Conservation (phyloP, 164 flowering plant genomes). For the Stephania japonica region DNA sequence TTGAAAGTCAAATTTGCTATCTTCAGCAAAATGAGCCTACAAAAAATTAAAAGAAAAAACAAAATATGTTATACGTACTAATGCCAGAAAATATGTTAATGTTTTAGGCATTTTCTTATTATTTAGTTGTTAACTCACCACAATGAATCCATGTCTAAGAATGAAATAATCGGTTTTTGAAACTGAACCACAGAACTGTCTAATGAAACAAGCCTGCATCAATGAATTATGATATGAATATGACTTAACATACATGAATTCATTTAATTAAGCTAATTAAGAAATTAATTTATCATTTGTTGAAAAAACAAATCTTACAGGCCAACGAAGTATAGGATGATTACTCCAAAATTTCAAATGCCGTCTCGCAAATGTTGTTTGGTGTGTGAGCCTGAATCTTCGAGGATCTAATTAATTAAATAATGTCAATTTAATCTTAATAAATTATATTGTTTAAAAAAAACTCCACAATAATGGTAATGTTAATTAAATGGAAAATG, state of each 20-base stretch:
- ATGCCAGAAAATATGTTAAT: too few relatives aligned
- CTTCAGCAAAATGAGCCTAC: slow-evolving; percentile 48
- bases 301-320: slow-evolving; percentile 27
- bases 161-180: slow-evolving; percentile 54
- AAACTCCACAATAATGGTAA: too few relatives aligned
- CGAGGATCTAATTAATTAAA: slow-evolving; percentile 36
- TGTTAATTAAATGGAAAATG: too few relatives aligned
- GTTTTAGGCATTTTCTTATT: background rate
- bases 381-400: slow-evolving; percentile 47
- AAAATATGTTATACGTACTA: background rate
- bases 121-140: slow-evolving; percentile 25
- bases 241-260: background rate
- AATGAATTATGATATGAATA: background rate
- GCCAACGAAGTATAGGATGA: slow-evolving; percentile 43
- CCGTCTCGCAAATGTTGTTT: slow-evolving; percentile 53
- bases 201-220: slow-evolving; percentile 44
- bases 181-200: slow-evolving; percentile 47
- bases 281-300: background rate
- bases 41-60: background rate
- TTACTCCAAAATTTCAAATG: slow-evolving; percentile 51
- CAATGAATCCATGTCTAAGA: slow-evolving; percentile 70
- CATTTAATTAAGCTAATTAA: too few relatives aligned
- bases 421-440: too few relatives aligned
- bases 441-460: too few relatives aligned
- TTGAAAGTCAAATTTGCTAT: slow-evolving; percentile 38